Conservation (phyloP, 2,329 filamentous ascomycete species). For the Xylaria sp. region DNA sequence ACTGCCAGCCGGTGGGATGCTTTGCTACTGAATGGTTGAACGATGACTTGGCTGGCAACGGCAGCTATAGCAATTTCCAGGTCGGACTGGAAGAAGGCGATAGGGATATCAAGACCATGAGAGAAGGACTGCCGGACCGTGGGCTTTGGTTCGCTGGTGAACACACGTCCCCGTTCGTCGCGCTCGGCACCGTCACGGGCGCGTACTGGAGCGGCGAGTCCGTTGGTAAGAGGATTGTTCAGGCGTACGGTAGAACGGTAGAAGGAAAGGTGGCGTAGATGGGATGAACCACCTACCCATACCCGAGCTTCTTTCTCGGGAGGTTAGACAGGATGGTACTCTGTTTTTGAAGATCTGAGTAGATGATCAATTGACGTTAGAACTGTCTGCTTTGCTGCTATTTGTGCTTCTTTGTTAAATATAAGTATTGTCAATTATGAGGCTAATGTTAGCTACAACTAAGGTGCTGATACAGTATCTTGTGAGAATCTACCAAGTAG, state of each 20-base stretch:
- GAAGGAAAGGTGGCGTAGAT: constrained; percentile 36
- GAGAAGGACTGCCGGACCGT: constrained; percentile 70
- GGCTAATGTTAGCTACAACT: no score
- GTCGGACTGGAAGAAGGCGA: constrained; percentile 77
- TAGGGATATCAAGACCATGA: constrained; percentile 74
- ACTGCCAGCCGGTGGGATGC: constrained; percentile 71
- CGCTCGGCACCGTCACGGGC: constrained; percentile 86
- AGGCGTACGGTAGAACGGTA: constrained; percentile 64
- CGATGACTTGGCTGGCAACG: constrained; percentile 82
- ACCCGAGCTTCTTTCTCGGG: not conserved
- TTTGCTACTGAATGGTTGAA: constrained; percentile 81
- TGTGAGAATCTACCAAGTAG: no score
- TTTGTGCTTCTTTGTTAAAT: not conserved
- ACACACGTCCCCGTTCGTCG: constrained; percentile 90
- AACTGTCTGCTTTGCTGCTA: not conserved
- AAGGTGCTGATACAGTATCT: no score
- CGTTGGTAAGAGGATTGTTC: constrained; percentile 73
- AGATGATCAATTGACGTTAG: not conserved
- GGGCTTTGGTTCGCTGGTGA: constrained; percentile 90
- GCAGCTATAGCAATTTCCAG: constrained; percentile 89
- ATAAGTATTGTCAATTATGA: not conserved
- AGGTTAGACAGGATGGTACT: not conserved
- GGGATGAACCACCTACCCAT: constrained; percentile 22
- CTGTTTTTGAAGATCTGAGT: not conserved
- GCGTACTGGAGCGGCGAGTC: constrained; percentile 92